Evolutionary conservation across 78 protist species (phyloP).

Genomic region (Dictyostelium brefeldianum): DNA sequence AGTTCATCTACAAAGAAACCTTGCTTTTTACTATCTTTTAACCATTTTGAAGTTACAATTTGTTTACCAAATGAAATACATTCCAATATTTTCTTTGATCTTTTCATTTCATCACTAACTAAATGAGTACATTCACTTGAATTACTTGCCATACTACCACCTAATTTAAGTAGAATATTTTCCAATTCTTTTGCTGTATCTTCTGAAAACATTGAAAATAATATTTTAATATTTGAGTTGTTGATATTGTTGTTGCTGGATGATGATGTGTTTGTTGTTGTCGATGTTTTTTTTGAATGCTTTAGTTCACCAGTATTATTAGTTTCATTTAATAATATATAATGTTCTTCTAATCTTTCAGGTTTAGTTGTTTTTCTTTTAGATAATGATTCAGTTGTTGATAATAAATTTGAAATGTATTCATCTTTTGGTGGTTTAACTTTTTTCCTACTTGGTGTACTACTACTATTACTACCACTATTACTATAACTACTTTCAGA

Average conservation of each 20-base stretch:
- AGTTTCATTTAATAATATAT: neutral
- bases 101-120: slow-evolving; percentile 28
- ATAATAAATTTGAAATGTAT: neutral
- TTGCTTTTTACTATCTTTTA: slow-evolving; percentile 9
- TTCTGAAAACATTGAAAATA: slow-evolving; percentile 23
- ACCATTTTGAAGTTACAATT: slow-evolving; percentile 42
- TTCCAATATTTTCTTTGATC: slow-evolving; percentile 26
- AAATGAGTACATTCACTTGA: slow-evolving; percentile 32
- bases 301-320: neutral
- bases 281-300: neutral
- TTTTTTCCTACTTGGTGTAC: neutral
- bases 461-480: neutral
- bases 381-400: neutral
- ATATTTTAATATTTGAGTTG: neutral
- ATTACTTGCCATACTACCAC: slow-evolving; percentile 17
- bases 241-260: neutral
- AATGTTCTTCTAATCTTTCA: slow-evolving; percentile 15
- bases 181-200: neutral
- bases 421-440: neutral
- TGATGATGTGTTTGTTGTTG: neutral
- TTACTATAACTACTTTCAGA: neutral
- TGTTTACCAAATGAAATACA: slow-evolving; percentile 17
- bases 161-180: neutral
- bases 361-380: slow-evolving; percentile 10
- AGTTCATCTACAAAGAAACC: neutral